Evolutionary conservation across 2,329 filamentous ascomycete species (phyloP).

Genomic region (Aspergillus transmontanensis): DNA sequence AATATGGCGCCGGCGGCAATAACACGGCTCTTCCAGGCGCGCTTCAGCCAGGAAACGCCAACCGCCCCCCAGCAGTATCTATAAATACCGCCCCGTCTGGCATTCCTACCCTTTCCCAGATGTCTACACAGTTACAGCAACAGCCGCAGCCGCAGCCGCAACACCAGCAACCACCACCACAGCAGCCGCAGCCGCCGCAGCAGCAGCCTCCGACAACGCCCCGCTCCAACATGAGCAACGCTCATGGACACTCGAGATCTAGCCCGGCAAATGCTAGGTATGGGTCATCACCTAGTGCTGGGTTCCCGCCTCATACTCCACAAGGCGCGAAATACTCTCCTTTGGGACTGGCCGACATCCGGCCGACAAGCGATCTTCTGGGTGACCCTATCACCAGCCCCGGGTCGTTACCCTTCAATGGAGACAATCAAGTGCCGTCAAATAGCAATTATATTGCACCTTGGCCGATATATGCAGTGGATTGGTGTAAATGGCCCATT

Average conservation of each 20-base stretch:
- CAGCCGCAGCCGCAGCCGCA: slow-evolving; percentile 4
- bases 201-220: slow-evolving; percentile 51
- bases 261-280: slow-evolving; percentile 76
- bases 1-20: slow-evolving; percentile 48
- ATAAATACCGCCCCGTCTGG: slow-evolving; percentile 60
- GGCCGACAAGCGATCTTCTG: slow-evolving; percentile 78
- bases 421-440: slow-evolving; percentile 64
- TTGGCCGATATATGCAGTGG: slow-evolving; percentile 94
- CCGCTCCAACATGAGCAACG: slow-evolving; percentile 64
- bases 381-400: slow-evolving; percentile 69
- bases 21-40: slow-evolving; percentile 58
- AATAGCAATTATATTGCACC: slow-evolving; percentile 94
- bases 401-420: slow-evolving; percentile 63
- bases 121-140: slow-evolving; percentile 37
- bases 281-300: slow-evolving; percentile 48
- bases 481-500: slow-evolving; percentile 98
- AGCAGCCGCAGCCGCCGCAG: not conserved
- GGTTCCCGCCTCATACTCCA: slow-evolving; percentile 56
- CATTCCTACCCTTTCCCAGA: slow-evolving; percentile 59
- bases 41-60: slow-evolving; percentile 58
- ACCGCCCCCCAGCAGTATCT: slow-evolving; percentile 55
- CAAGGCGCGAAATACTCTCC: slow-evolving; percentile 75
- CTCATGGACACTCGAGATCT: slow-evolving; percentile 80
- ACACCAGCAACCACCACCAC: slow-evolving; percentile 10
- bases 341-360: slow-evolving; percentile 86